Evolutionary conservation across 208 protist genomes (phyloP), one percentile per base, ranked within the genome.

Genomic region (Vickermania spadyakhi): DNA sequence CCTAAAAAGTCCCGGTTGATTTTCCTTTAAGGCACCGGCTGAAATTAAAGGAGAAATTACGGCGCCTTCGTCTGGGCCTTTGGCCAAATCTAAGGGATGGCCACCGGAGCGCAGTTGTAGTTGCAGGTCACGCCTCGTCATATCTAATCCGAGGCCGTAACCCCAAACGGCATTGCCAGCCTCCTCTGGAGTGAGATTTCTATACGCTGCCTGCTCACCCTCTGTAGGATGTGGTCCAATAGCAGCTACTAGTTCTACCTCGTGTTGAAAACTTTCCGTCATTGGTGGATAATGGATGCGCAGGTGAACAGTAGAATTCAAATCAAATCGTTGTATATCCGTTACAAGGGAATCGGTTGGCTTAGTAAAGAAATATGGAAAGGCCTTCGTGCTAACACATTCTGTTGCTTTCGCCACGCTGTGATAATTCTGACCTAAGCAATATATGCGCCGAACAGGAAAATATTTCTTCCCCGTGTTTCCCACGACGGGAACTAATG

Each of bases 81-180:
- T 96, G 14, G 88, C 80, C 3, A 91, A 58, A 45, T 89, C 84
- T 84, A 87, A 94, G 51, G 91, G 91, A 60, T 73, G 66, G 11
- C 87, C 84, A 22, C 76, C 73, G 22, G 50, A 60, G 61, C 90
- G 93, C 1, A 84, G 82, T 45, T 79, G 52, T n/a, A 63, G 50
- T 67, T 96, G 91, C 51, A 93, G 13, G 52, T 93, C 83, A n/a
- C 91, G 77, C 1, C 79, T 77, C 0, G 91, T 96, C 79, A 96
- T 85, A 71, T 96, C 91, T 5, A 96, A 64, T 22, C 80, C 84
- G 5, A 96, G 62, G 1, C 62, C 84, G 58, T 93, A 96, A 28
- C 81, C 91, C 52, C 73, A 77, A 18, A 96, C 81, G 30, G 89
- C 61, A 5, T 77, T 54, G 7, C 74, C 41, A 27, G 67, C 90